A percentile compares a stretch with the other conserved stretches of the same genome.
These are phyloP conservation scores for Lycium barbarum DNA, from an alignment of 257 asterid species.

Conservation along the genomic window DNA sequence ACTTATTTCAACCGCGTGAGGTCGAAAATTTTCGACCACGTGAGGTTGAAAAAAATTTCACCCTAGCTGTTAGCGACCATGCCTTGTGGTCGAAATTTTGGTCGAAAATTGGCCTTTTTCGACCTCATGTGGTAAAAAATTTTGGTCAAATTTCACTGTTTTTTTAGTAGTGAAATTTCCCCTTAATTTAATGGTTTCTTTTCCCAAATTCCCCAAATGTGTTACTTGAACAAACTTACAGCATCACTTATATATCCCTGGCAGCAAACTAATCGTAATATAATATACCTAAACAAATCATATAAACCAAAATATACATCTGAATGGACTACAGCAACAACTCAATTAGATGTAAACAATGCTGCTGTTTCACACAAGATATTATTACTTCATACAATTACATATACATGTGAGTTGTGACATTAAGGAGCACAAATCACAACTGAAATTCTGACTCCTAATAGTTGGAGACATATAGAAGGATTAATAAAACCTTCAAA, in stretches of 20 bases:
- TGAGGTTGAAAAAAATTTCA: no score
- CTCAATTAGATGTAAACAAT: not conserved
- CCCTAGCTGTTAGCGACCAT: no score
- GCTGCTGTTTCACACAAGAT: not conserved
- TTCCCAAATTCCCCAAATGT: not conserved
- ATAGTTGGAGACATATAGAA: not conserved
- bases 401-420: not conserved
- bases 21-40: no score
- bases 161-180: no score
- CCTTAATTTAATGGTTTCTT: no score
- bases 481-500: not conserved
- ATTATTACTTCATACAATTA: not conserved
- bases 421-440: not conserved
- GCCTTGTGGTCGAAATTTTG: no score
- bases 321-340: slow-evolving; percentile 1
- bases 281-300: not conserved
- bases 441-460: not conserved
- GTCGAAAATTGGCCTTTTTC: no score
- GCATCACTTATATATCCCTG: not conserved
- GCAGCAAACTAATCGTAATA: no score
- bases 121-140: no score
- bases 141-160: no score
- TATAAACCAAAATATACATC: not conserved
- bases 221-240: not conserved
- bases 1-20: no score